phyloP scores from a whole-genome alignment of 257 asterid genomes.

The Lavandula angustifolia region DNA sequence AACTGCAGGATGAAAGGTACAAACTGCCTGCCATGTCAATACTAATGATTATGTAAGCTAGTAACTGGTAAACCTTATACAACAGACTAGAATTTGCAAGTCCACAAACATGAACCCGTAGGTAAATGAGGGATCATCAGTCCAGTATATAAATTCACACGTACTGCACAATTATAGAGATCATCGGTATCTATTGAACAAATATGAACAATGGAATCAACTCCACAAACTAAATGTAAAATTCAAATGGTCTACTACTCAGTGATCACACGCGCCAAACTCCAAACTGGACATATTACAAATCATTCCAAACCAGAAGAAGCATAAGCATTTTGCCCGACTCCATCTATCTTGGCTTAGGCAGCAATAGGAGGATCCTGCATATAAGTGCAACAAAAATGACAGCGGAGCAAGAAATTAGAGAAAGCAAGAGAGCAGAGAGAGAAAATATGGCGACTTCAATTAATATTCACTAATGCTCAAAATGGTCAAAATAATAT shows the following conservation, averaged over 20 bases:
- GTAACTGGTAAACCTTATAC: background rate
- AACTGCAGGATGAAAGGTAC: too few species aligned
- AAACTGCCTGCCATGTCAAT: too few species aligned
- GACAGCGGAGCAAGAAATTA: too few species aligned
- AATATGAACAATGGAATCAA: conserved; percentile 31
- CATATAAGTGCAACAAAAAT: too few species aligned
- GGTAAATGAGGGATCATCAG: conserved; percentile 10
- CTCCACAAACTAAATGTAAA: conserved; percentile 24
- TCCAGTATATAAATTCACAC: conserved; percentile 15
- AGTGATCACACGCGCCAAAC: conserved; percentile 3
- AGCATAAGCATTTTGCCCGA: conserved; percentile 28
- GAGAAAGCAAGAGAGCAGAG: too few species aligned
- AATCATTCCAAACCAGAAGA: conserved; percentile 29
- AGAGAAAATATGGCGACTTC: too few species aligned
- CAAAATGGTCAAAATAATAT: background rate
- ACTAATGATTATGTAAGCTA: too few species aligned
- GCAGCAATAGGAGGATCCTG: conserved; percentile 47
- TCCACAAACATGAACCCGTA: background rate
- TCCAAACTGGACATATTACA: conserved; percentile 21
- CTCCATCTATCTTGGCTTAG: conserved; percentile 25
- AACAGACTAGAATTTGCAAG: background rate
- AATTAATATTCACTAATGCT: too few species aligned
- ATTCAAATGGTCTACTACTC: conserved; percentile 26
- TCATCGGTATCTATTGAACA: conserved; percentile 19
- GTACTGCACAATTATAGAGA: conserved; percentile 11